Percentiles rank a stretch among this genome's conserved stretches.
Conservation (phyloP, 2,329 filamentous ascomycete genomes). For the Nectriaceae sp. region DNA sequence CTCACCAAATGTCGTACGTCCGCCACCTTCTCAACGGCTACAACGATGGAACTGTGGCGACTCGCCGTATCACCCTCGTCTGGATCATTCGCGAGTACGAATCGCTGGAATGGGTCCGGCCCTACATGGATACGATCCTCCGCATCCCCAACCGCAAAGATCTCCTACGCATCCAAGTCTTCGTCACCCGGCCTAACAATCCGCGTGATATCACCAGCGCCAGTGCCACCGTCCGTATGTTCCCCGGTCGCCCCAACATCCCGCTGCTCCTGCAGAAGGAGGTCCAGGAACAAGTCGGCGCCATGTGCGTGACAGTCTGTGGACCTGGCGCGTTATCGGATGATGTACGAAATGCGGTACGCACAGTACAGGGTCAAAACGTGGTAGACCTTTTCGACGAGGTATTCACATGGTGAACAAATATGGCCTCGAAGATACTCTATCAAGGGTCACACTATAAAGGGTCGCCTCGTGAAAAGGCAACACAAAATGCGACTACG, state of each 20-base stretch:
- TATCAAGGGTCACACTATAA: too few species aligned
- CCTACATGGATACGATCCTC: conserved; percentile 77
- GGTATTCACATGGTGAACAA: conserved; percentile 68
- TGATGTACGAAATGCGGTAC: conserved; percentile 70
- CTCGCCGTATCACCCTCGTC: conserved; percentile 78
- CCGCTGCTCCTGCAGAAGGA: conserved; percentile 79
- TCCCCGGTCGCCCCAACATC: conserved; percentile 84
- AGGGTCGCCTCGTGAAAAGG: too few species aligned
- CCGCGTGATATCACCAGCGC: conserved; percentile 77
- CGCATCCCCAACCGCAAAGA: conserved; percentile 79
- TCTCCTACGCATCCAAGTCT: conserved; percentile 82
- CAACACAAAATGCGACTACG: conserved; percentile 6
- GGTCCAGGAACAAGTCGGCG: conserved; percentile 78
- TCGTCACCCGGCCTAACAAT: conserved; percentile 84
- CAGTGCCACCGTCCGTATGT: conserved; percentile 84
- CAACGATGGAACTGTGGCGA: conserved; percentile 72
- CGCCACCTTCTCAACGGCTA: conserved; percentile 73
- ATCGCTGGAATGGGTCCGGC: conserved; percentile 88
- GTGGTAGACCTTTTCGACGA: conserved; percentile 78
- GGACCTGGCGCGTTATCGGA: conserved; percentile 75
- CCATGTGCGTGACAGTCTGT: conserved; percentile 84
- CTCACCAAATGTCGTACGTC: conserved; percentile 89
- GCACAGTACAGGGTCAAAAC: conserved; percentile 61
- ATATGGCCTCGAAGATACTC: too few species aligned
- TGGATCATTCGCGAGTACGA: conserved; percentile 93